These are phyloP conservation scores for Exidia glandulosa DNA, from an alignment of 768 basidiomycete species.

Conservation along the genomic window DNA sequence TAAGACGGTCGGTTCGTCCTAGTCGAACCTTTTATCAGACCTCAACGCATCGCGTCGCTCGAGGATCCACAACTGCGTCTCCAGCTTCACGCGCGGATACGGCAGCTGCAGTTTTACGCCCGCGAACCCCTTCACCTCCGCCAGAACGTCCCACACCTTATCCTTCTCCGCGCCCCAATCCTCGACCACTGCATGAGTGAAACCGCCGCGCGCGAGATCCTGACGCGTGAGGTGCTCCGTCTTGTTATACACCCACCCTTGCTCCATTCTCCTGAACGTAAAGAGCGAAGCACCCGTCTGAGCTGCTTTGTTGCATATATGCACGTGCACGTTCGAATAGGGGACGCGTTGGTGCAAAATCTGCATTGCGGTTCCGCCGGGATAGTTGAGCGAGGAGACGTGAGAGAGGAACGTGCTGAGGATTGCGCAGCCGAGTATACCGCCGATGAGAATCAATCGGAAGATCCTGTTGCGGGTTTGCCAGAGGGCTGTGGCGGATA, in stretches of 20 bases:
- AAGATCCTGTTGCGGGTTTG: constrained; percentile 28
- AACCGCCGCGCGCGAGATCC: constrained; percentile 28
- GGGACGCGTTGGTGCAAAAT: not conserved
- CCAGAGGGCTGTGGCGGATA: constrained; percentile 54
- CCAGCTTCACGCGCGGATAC: constrained; percentile 27
- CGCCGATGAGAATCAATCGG: constrained; percentile 35
- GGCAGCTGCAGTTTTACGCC: constrained; percentile 22
- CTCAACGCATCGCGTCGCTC: constrained; percentile 19
- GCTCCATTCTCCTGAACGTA: constrained; percentile 44
- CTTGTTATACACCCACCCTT: constrained; percentile 68
- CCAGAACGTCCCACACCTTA: constrained; percentile 32
- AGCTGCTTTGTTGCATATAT: constrained; percentile 75
- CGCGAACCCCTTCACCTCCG: constrained; percentile 34
- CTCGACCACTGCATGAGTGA: constrained; percentile 61
- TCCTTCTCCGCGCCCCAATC: constrained; percentile 11
- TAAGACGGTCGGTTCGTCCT: no score
- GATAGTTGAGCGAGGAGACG: constrained; percentile 72
- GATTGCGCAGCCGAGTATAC: constrained; percentile 35
- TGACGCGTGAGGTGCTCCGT: constrained; percentile 49
- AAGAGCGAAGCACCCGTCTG: constrained; percentile 90
- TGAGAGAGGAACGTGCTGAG: constrained; percentile 41
- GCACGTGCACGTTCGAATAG: constrained; percentile 42
- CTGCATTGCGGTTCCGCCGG: constrained; percentile 67
- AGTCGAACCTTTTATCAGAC: no score
- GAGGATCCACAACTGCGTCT: constrained; percentile 39